Conservation (phyloP, 345 rosid genomes). For the rapeseed (Brassica napus) region DNA sequence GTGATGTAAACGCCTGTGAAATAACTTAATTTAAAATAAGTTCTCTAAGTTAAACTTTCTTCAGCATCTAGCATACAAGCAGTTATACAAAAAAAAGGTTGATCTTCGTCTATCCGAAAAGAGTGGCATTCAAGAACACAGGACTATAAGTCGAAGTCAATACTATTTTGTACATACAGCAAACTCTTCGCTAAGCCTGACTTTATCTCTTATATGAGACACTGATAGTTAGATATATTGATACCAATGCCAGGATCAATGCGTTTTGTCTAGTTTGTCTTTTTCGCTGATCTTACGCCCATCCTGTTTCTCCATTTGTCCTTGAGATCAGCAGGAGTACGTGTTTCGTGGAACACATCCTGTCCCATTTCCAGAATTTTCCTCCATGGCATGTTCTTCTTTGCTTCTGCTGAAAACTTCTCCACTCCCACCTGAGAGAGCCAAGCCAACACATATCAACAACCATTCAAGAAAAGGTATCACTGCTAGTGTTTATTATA, state of each 20-base stretch:
- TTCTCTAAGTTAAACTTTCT: neutral
- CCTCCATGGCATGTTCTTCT: slow-evolving; percentile 78
- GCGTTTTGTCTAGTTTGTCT: neutral
- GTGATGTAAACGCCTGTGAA: neutral
- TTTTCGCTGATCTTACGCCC: slow-evolving; percentile 16
- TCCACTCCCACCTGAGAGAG: slow-evolving; percentile 60
- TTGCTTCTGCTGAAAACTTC: slow-evolving; percentile 42
- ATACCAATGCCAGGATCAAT: neutral
- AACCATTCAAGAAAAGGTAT: neutral
- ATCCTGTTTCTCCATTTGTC: slow-evolving; percentile 71
- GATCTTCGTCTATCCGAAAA: neutral
- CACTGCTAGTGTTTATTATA: neutral
- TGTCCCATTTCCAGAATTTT: slow-evolving; percentile 76
- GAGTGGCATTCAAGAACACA: neutral
- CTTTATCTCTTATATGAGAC: slow-evolving; percentile 21
- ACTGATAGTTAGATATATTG: neutral
- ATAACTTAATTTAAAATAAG: neutral
- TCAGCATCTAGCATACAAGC: neutral
- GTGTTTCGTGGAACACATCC: slow-evolving; percentile 53
- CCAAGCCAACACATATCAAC: slow-evolving; percentile 16
- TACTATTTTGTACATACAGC: slow-evolving; percentile 3
- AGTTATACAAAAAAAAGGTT: neutral
- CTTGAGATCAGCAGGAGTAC: slow-evolving; percentile 71
- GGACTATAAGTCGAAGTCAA: slow-evolving; percentile 2
- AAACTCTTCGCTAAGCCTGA: slow-evolving; percentile 9